These are phyloP conservation scores for Aspergillus eucalypticola DNA, from an alignment of 2,329 filamentous ascomycete species.

Conservation along the genomic window DNA sequence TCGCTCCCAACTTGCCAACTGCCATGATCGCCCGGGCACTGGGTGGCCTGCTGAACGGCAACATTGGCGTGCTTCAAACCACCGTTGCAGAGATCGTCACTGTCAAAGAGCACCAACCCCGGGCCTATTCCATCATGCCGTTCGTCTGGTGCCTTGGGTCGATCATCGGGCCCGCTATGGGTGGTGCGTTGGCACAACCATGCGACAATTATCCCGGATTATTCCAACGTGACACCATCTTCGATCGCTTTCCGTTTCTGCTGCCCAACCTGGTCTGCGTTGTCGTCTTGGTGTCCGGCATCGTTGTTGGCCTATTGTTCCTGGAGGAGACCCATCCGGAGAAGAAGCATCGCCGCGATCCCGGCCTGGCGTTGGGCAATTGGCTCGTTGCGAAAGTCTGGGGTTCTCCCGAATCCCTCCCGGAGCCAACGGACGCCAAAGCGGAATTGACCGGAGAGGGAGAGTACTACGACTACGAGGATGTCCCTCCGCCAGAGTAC, in stretches of 20 bases:
- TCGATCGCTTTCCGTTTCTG: slow-evolving; percentile 85
- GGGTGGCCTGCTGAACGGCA: slow-evolving; percentile 90
- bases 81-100: slow-evolving; percentile 93
- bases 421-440: slow-evolving; percentile 45
- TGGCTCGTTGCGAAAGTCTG: slow-evolving; percentile 57
- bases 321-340: slow-evolving; percentile 91
- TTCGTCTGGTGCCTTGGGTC: slow-evolving; percentile 98
- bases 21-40: slow-evolving; percentile 85
- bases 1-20: slow-evolving; percentile 76
- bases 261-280: slow-evolving; percentile 91
- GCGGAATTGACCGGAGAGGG: slow-evolving; percentile 45
- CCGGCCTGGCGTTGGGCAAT: slow-evolving; percentile 73
- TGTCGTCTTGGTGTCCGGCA: slow-evolving; percentile 71
- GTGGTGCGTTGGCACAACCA: slow-evolving; percentile 84
- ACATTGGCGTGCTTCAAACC: slow-evolving; percentile 92
- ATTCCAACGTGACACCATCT: slow-evolving; percentile 73
- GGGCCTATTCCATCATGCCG: slow-evolving; percentile 96
- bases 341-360: slow-evolving; percentile 74
- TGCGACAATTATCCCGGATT: slow-evolving; percentile 76
- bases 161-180: slow-evolving; percentile 88
- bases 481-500: slow-evolving; percentile 69
- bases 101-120: slow-evolving; percentile 88
- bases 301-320: slow-evolving; percentile 78
- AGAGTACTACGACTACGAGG: slow-evolving; percentile 59
- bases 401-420: slow-evolving; percentile 30